phyloP scores from a whole-genome alignment of 2,329 filamentous ascomycete genomes.

The Hymenoscyphus occultus region DNA sequence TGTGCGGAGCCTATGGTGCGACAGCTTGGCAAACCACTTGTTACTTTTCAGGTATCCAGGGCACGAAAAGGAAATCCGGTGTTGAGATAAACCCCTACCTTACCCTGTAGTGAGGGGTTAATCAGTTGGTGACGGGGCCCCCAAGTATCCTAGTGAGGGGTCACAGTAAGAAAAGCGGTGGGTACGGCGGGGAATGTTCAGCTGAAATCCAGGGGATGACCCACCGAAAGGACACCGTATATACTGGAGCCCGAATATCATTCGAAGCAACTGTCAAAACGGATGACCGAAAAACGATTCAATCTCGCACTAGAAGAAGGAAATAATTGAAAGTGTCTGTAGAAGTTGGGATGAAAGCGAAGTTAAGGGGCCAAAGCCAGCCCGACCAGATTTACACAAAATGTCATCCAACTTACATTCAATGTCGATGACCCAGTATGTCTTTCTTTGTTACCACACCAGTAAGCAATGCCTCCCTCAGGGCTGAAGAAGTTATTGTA shows the following conservation, averaged over 20 bases:
- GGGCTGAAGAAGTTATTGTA: neutral
- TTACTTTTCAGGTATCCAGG: neutral
- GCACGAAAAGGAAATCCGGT: neutral
- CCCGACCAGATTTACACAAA: no score
- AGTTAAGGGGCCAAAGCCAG: no score
- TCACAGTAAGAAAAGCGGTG: neutral
- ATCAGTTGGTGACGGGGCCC: neutral
- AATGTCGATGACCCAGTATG: neutral
- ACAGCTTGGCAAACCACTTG: slow-evolving; percentile 3
- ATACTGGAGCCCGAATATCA: no score
- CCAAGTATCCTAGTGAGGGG: neutral
- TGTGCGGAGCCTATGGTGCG: slow-evolving; percentile 6
- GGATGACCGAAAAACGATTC: no score
- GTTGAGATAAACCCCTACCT: neutral
- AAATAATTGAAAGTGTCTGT: no score
- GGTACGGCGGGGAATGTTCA: neutral
- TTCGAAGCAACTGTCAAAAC: no score
- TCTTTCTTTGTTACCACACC: neutral
- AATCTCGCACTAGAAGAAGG: no score
- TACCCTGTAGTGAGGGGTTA: neutral
- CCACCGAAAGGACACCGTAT: neutral
- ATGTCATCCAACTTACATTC: no score
- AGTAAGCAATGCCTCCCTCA: neutral
- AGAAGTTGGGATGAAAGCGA: no score
- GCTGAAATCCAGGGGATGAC: neutral